Evolutionary conservation across 257 asterid genomes (phyloP), one percentile per base, ranked within the genome.

Genomic region (Nicotiana benthamiana): DNA sequence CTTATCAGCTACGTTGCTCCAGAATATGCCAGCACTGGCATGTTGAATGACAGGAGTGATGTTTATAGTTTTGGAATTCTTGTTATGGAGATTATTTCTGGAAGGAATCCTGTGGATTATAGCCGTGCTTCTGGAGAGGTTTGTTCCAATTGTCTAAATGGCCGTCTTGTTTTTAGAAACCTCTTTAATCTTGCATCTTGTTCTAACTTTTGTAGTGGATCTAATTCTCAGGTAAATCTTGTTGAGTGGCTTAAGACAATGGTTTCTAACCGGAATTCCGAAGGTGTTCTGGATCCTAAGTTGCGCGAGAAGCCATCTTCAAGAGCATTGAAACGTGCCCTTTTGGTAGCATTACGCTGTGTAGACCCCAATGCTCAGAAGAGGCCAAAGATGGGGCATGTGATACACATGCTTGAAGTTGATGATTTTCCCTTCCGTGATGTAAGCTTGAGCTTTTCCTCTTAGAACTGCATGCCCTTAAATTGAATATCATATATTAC

Each of bases 341-440:
- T 86, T 77, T 75, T 86, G 80, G 87, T 84, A 75, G 89, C 89
- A 48, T 80, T 86, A 74, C 82, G 87, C 17, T 86, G 89, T 32
- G 89, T 86, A 17, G 87, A 86, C 43, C 86, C 89, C 18, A 83
- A 84, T 43, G 79, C 89, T 11, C 83, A 81, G 51, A 84, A 86
- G 79, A 86, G 89, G 81, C 89, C 89, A 15, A 82, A 79, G 79
- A 84, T 86, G 86, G 84, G 86, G 56, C 89, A 84, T 63, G 86
- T 86, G 18, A 82, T 84, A 16, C 86, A 80, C 68, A 86, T 84
- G 89, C 87, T 86, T 80, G 89, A 86, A 79, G 75, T 83, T 74
- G 89, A 86, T 28, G 87, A 86, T 57, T 86, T 80, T 15, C 89
- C 87, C 46, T 76, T 75, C 76, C 84, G 86, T 20, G 84, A 83